phyloP scores from a whole-genome alignment of 1,284 basidiomycete genomes.

The Vanrija sp. region DNA sequence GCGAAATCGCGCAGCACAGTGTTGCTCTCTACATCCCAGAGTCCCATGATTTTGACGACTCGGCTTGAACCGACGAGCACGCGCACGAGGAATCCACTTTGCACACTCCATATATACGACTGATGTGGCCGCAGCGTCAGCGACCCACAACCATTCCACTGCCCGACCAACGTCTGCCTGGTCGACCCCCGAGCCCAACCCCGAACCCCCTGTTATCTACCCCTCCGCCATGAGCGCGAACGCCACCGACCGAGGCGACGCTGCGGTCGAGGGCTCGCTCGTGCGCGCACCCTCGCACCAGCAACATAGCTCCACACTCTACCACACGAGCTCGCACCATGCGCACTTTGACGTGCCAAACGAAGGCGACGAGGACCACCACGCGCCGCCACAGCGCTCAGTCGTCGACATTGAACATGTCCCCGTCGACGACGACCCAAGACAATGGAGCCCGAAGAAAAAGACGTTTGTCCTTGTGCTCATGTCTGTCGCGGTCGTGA shows the following conservation, averaged over 20 bases:
- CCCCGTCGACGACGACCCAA: conserved; percentile 70
- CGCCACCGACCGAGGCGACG: conserved; percentile 13
- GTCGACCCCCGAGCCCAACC: no score
- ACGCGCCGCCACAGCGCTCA: not conserved
- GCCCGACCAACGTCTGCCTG: no score
- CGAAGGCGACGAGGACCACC: not conserved
- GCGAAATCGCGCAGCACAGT: no score
- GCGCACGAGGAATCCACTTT: no score
- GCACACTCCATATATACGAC: no score
- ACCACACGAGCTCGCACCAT: conserved; percentile 9
- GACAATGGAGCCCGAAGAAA: conserved; percentile 63
- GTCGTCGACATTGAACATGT: conserved; percentile 62
- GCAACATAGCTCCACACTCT: not conserved
- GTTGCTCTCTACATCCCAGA: no score
- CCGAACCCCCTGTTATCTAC: not conserved
- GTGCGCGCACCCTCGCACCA: conserved; percentile 7
- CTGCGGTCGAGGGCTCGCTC: conserved; percentile 1
- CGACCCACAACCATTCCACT: no score
- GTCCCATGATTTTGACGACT: no score
- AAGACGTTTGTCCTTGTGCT: conserved; percentile 54
- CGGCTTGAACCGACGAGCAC: no score
- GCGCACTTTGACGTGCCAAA: conserved; percentile 20
- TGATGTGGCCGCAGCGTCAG: no score
- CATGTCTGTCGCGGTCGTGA: conserved; percentile 37
- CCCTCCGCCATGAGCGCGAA: not conserved